Evolutionary conservation across 23 red algal species (phyloP).

Genomic region (Gracilaria domingensis): DNA sequence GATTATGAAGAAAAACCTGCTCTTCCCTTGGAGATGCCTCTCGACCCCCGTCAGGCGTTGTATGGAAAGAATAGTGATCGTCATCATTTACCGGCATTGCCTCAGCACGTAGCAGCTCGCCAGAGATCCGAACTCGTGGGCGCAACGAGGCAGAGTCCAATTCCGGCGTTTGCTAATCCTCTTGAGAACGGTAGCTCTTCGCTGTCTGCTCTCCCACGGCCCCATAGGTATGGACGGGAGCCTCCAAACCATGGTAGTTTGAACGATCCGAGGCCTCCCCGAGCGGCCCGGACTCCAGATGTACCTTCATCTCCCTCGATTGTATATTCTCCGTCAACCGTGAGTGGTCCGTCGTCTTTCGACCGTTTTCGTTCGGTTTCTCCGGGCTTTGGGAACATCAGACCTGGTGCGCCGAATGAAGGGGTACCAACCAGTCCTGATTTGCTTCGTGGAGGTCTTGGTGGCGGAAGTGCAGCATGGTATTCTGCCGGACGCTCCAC

Average conservation of each 20-base stretch:
- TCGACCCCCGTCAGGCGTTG: constrained; percentile 20
- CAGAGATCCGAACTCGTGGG: constrained; percentile 40
- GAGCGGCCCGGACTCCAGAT: constrained; percentile 22
- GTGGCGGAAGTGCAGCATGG: constrained; percentile 26
- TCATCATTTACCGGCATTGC: background rate
- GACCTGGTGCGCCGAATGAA: background rate
- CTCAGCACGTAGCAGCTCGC: constrained; percentile 16
- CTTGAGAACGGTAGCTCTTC: constrained; percentile 39
- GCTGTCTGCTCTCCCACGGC: constrained; percentile 14
- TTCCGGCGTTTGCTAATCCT: constrained; percentile 28
- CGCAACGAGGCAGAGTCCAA: background rate
- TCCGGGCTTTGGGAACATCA: constrained; percentile 38
- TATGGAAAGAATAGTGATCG: constrained; percentile 19
- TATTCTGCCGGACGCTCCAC: constrained; percentile 23
- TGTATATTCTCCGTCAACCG: constrained; percentile 47
- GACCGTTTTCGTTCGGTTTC: constrained; percentile 61
- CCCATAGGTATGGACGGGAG: constrained; percentile 26
- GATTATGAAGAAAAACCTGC: constrained; percentile 68
- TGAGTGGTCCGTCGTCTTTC: constrained; percentile 42
- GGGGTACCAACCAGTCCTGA: constrained; percentile 8
- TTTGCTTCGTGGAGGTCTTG: background rate
- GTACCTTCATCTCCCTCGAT: constrained; percentile 44
- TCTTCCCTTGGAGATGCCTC: constrained; percentile 50
- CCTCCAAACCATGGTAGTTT: background rate
- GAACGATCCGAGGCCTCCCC: constrained; percentile 16